Evolutionary conservation across 495 filamentous ascomycete genomes (phyloP), one percentile per base, ranked within the genome.

Genomic region (Penicillium diatomitis): DNA sequence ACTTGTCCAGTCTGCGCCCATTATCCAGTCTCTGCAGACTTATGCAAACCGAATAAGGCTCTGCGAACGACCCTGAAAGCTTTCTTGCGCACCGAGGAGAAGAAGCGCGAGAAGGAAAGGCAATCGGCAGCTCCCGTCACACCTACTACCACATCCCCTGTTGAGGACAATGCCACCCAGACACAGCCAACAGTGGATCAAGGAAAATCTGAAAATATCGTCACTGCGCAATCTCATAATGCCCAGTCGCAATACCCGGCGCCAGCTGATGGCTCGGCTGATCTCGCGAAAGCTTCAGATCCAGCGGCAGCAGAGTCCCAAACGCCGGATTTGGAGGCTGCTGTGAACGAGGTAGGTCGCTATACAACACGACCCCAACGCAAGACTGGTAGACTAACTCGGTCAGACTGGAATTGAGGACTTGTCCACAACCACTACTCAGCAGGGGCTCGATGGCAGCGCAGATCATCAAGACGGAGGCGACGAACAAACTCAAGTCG

Each of bases 1-100:
- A 82, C 84, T 33, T 99, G 92, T 54, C 91, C 92, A 3, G 86
- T 96, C 46, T 99, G 92, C 77, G 84, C 88, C 41, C 92, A 99
- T 57, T 79, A 80, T 27, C 92, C 92, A 0, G 75, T 97, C 31
- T 84, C 87, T 5, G 77, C 82, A 10, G 87, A 89, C 50, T 83
- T 91, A 53, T 96, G 90, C 74, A 90, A 85, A 53, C 80, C 89
- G 5, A 86, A 95, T 64, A 96, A 92, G 64, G 79, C 83, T 32
- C 74, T 97, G 9, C 82, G 92, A 48, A 88, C 83, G 2, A 97
- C 92, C 2, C 83, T 96, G 44, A 85, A 84, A 53, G 88, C 90
- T 3, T 97, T 94, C 56, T 67, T 99, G 28, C 79, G 85, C 38
- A 91, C 86, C 2, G 85, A 85, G 53, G 86, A 91, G 65, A 95